phyloP scores from a whole-genome alignment of 192 early-diverging fungal species.

The Coemansia sp. region DNA sequence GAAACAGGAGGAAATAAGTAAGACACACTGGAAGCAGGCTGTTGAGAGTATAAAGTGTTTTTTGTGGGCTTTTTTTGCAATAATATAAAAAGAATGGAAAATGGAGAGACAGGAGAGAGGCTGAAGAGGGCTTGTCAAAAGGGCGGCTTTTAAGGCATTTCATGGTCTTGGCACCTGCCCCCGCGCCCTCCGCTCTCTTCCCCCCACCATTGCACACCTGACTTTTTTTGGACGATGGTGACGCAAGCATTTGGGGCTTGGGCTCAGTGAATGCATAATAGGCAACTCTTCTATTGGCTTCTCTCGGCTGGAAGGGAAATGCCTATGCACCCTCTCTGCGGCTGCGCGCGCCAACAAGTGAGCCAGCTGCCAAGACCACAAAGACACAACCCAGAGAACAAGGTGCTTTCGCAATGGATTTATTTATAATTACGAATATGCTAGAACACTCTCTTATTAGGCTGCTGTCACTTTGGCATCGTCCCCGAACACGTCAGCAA shows the following conservation, averaged over 20 bases:
- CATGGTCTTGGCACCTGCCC: slow-evolving; percentile 1
- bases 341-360: not conserved
- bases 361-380: not conserved
- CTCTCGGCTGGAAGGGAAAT: not conserved
- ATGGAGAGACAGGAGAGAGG: not conserved
- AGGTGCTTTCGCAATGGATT: not conserved
- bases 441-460: not conserved
- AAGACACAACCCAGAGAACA: not conserved
- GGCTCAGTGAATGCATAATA: not conserved
- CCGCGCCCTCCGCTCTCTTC: not conserved
- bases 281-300: not conserved
- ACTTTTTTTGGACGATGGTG: not conserved
- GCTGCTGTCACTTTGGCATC: not conserved
- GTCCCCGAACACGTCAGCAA: not conserved
- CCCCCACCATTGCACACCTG: not conserved
- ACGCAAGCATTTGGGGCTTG: not conserved
- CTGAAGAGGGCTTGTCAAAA: not conserved
- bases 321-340: not conserved
- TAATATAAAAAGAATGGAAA: not conserved
- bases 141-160: not conserved
- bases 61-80: not conserved
- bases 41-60: not conserved
- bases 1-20: not conserved
- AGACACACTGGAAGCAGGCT: not conserved
- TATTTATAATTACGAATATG: not conserved